These are phyloP conservation scores for Ceratocystis diversiconidia DNA, from an alignment of 2,329 filamentous ascomycete species.

Conservation along the genomic window DNA sequence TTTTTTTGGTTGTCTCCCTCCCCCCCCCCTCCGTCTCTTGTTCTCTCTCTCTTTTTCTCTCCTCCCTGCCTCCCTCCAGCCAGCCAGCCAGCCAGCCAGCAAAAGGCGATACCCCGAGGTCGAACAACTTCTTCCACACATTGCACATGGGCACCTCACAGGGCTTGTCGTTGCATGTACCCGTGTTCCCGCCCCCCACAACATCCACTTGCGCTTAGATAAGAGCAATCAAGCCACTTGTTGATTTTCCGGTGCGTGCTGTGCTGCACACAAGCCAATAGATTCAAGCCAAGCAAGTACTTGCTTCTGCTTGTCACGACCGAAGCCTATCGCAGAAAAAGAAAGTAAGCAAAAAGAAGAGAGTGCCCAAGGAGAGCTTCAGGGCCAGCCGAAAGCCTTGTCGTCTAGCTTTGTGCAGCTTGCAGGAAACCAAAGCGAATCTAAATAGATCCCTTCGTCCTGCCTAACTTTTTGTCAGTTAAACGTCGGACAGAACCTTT, in stretches of 20 bases:
- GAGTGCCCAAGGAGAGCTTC: background rate
- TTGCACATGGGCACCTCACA: too few relatives aligned
- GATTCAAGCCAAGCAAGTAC: background rate
- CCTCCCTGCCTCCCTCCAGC: too few relatives aligned
- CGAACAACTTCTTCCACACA: too few relatives aligned
- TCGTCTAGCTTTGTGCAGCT: background rate
- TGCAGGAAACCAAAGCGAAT: background rate
- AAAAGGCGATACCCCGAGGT: too few relatives aligned
- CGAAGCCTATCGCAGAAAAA: background rate
- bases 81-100: too few relatives aligned
- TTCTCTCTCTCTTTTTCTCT: too few relatives aligned
- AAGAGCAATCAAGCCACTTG: background rate
- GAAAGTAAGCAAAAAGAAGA: background rate
- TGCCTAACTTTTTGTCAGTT: background rate
- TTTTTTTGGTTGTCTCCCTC: too few relatives aligned
- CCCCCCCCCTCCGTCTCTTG: too few relatives aligned
- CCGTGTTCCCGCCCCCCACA: background rate
- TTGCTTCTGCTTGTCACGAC: background rate
- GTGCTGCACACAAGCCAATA: background rate
- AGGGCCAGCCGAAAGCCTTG: background rate
- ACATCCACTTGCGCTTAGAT: slow-evolving; percentile 1
- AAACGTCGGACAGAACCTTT: background rate
- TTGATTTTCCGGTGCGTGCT: background rate
- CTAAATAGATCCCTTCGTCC: background rate
- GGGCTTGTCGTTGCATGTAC: background rate